phyloP scores from a whole-genome alignment of 495 filamentous ascomycete species.

The Xylaria palmicola region DNA sequence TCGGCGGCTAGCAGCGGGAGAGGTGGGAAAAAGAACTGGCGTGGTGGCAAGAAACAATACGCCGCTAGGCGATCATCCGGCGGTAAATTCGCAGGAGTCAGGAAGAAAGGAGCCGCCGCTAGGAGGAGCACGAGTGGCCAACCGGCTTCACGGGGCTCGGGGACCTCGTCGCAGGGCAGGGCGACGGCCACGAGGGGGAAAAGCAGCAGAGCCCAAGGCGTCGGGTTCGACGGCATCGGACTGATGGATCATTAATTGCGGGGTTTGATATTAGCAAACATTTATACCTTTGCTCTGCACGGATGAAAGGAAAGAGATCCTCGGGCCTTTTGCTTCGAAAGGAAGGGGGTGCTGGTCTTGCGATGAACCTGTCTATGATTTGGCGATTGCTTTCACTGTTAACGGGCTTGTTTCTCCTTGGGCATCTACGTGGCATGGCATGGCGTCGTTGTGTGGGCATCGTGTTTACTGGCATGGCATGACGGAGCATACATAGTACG shows the following conservation, averaged over 20 bases:
- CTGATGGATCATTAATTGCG: constrained; percentile 28
- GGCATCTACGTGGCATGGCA: constrained; percentile 15
- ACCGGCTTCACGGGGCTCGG: constrained; percentile 17
- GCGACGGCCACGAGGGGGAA: constrained; percentile 14
- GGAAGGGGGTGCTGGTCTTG: neutral
- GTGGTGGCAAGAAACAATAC: constrained; percentile 22
- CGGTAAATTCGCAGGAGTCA: constrained; percentile 30
- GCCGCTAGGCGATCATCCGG: constrained; percentile 22
- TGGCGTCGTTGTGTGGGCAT: neutral
- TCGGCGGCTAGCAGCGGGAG: constrained; percentile 13
- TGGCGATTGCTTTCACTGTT: constrained; percentile 7
- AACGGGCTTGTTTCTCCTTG: neutral
- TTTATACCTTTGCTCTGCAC: neutral
- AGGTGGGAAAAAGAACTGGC: constrained; percentile 17
- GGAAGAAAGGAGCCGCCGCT: constrained; percentile 26
- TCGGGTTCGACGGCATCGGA: constrained; percentile 24
- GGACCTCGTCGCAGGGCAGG: neutral
- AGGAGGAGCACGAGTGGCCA: constrained; percentile 18
- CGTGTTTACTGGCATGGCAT: neutral
- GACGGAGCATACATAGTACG: neutral
- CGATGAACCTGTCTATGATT: neutral
- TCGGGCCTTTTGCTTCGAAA: neutral
- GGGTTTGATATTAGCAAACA: neutral
- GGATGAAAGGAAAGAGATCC: neutral
- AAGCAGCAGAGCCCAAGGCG: constrained; percentile 16